These are phyloP conservation scores for Peronosclerospora sorghi DNA, from an alignment of 352 stramenopile species.

Conservation along the genomic window DNA sequence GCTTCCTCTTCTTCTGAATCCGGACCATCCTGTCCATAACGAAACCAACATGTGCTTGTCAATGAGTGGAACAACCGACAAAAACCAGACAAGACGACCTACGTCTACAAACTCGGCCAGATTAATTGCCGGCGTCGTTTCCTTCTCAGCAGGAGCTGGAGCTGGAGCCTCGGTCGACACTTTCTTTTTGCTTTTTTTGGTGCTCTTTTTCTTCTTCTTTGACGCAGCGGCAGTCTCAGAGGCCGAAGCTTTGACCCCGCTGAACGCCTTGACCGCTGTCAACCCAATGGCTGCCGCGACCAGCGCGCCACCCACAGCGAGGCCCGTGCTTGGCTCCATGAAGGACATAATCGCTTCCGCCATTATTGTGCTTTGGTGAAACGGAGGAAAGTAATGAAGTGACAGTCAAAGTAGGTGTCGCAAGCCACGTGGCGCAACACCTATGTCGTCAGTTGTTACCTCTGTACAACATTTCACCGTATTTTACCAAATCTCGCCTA, in stretches of 20 bases:
- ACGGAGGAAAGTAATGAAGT: neutral
- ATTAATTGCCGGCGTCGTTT: constrained; percentile 36
- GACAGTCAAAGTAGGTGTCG: neutral
- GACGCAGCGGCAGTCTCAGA: constrained; percentile 8
- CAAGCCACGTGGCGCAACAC: constrained; percentile 12
- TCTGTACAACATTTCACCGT: too few relatives aligned
- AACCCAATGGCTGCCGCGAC: constrained; percentile 58
- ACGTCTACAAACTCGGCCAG: constrained; percentile 57
- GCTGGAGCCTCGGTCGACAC: constrained; percentile 2
- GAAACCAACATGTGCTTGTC: too few relatives aligned
- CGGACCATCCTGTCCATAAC: constrained; percentile 37
- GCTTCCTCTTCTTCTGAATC: constrained; percentile 77
- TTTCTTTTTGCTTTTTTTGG: constrained; percentile 55
- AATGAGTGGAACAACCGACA: too few relatives aligned
- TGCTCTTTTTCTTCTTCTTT: constrained; percentile 57
- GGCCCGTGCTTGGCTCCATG: constrained; percentile 44
- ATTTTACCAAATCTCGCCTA: too few relatives aligned
- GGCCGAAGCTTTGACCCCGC: constrained; percentile 24
- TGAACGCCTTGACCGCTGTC: constrained; percentile 53
- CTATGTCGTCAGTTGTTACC: neutral
- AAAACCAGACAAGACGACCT: constrained; percentile 1
- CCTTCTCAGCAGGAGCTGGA: constrained; percentile 10
- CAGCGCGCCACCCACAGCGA: constrained; percentile 58
- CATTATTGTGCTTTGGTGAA: constrained; percentile 20
- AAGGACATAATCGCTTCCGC: constrained; percentile 51